Evolutionary conservation across 208 protist species (phyloP), one percentile per base, ranked within the genome.

Genomic region (Polymyxa betae): DNA sequence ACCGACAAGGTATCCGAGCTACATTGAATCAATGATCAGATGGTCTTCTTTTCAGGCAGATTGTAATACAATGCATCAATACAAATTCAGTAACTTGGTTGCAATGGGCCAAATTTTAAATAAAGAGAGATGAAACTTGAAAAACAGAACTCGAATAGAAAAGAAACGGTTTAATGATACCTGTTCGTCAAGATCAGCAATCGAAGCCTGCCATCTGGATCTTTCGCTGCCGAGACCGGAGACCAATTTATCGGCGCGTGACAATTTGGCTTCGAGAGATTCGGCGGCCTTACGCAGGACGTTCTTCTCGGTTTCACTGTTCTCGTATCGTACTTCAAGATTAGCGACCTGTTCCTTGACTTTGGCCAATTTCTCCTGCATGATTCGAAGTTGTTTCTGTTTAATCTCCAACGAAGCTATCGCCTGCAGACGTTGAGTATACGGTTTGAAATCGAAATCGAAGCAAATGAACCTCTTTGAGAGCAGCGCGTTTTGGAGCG

Each of bases 201-300:
- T 98, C 40, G 95, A 96, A 91, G 96, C 92, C 43, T 96, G 97
- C 98, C 98, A 99, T 43, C 98, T 95, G 24, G 95, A 95, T 0
- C 97, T 95, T 94, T 99, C 98, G 90, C 97, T 97, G 88, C 96
- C 95, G 32, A 99, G 95, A 38, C 98, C 98, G 90, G 96, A 94
- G 10, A 99, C 97, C 64, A 99, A 96, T 91, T 98, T 97, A 92
- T 96, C 93, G 0, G 98, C 98, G 66, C 98, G 95, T 89, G 95
- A 97, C 41, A 99, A 96, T 94, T 99, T 99, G 52, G 97, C 92
- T 92, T 98, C 97, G 40, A 98, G 97, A 92, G 97, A 96, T 52
- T 95, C 95, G 29, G 96, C 95, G 93, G 98, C 96, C 54, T 92
- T 93, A 93, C 96, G 89, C 24, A 90, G 89, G 1, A 40, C 24